Evolutionary conservation across 495 filamentous ascomycete genomes (phyloP).

Genomic region (Parmelia sp.): DNA sequence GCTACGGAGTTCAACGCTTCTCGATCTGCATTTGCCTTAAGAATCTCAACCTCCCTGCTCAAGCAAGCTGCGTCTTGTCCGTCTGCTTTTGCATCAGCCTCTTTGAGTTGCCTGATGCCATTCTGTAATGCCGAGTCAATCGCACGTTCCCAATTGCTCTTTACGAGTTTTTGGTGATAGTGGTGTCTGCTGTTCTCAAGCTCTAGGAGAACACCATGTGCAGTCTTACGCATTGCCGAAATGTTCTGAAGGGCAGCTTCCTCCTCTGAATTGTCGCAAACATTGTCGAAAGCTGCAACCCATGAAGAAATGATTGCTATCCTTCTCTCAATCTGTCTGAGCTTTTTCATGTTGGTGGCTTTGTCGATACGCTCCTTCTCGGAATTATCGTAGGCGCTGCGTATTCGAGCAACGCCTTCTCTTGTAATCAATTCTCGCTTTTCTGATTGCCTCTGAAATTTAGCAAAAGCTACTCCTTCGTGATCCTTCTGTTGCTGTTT

Average conservation of each 20-base stretch:
- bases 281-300: constrained; percentile 85
- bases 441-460: constrained; percentile 80
- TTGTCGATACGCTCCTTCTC: constrained; percentile 72
- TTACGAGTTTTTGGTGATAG: constrained; percentile 73
- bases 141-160: constrained; percentile 76
- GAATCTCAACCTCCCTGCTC: constrained; percentile 71
- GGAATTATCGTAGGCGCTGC: constrained; percentile 77
- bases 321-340: constrained; percentile 75
- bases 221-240: constrained; percentile 73
- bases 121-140: constrained; percentile 84
- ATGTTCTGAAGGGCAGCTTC: constrained; percentile 62
- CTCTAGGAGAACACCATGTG: constrained; percentile 79
- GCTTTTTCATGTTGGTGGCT: constrained; percentile 69
- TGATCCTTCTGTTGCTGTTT: constrained; percentile 85
- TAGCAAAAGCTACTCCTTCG: constrained; percentile 78
- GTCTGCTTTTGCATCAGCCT: constrained; percentile 63
- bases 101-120: constrained; percentile 68
- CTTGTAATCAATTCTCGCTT: constrained; percentile 73
- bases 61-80: constrained; percentile 65
- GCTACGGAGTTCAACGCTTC: constrained; percentile 71
- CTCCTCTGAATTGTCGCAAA: constrained; percentile 63
- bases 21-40: constrained; percentile 75
- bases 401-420: constrained; percentile 75
- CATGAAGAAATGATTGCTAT: constrained; percentile 80
- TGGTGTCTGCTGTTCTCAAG: constrained; percentile 84